Percentiles rank a stretch among this genome's conserved stretches.
These are phyloP conservation scores for Russula sp. DNA, from an alignment of 768 basidiomycete species.

Conservation along the genomic window DNA sequence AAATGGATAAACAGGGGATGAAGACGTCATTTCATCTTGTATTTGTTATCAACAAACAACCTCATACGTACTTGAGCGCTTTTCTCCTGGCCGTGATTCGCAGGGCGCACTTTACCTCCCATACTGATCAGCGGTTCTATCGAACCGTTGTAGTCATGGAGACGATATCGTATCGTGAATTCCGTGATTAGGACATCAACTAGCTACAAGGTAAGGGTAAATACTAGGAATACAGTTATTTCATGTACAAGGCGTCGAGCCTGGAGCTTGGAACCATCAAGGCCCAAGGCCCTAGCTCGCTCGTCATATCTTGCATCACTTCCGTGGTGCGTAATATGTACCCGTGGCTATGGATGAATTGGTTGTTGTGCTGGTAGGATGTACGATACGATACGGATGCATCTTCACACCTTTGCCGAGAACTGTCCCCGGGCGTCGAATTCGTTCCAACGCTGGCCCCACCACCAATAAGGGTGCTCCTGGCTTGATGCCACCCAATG, in stretches of 20 bases:
- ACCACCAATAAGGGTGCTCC: constrained; percentile 41
- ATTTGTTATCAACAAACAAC: constrained; percentile 13
- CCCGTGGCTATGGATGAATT: not conserved
- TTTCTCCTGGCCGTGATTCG: not conserved
- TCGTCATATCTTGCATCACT: constrained; percentile 5
- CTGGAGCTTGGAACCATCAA: not conserved
- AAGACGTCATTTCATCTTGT: constrained; percentile 9
- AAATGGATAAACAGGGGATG: not conserved
- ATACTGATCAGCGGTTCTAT: not conserved
- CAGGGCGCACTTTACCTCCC: not conserved
- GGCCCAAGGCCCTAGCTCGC: constrained; percentile 5
- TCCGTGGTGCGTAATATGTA: constrained; percentile 7
- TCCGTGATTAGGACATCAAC: not conserved
- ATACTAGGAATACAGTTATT: constrained; percentile 18
- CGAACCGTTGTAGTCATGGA: not conserved
- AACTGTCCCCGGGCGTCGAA: constrained; percentile 40
- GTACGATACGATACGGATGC: constrained; percentile 50
- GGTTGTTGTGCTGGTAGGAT: not conserved
- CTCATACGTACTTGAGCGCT: not conserved
- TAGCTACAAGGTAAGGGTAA: constrained; percentile 4
- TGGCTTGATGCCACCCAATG: constrained; percentile 18
- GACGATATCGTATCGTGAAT: not conserved
- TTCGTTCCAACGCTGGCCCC: constrained; percentile 41
- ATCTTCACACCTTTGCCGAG: constrained; percentile 44
- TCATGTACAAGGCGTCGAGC: constrained; percentile 4